Conservation (phyloP, 129 eudicot species). For the Flaveria trinervia region DNA sequence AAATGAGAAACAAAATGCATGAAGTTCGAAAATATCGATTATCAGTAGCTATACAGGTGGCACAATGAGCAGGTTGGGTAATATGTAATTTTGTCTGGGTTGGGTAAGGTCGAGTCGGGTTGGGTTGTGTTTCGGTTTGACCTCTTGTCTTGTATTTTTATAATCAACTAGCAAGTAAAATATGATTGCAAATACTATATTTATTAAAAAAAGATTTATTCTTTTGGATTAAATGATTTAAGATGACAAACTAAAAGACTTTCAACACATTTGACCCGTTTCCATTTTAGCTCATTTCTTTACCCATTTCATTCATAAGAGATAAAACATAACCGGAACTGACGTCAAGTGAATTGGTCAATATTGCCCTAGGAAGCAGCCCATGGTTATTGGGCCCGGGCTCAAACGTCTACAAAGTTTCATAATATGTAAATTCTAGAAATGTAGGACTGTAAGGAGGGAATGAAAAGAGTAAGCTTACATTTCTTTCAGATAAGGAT, state of each 20-base stretch:
- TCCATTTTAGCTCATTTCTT: too few species aligned
- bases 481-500: slow-evolving; percentile 88
- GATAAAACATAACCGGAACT: background rate
- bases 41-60: background rate
- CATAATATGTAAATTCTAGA: background rate
- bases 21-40: background rate
- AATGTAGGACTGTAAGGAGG: slow-evolving; percentile 6
- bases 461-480: slow-evolving; percentile 33
- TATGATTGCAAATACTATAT: background rate
- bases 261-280: background rate
- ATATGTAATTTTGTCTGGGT: background rate
- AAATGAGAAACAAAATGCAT: slow-evolving; percentile 24
- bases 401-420: slow-evolving; percentile 5
- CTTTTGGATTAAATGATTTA: background rate
- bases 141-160: background rate
- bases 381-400: background rate
- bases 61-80: background rate
- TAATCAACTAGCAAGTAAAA: background rate
- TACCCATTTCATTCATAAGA: background rate
- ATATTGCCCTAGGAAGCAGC: background rate
- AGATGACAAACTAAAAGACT: background rate
- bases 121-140: background rate
- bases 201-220: too few species aligned
- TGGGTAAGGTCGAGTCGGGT: background rate
- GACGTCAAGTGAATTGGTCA: background rate